phyloP scores from a whole-genome alignment of 1,284 basidiomycete species.

The Naganishia cerealis region DNA sequence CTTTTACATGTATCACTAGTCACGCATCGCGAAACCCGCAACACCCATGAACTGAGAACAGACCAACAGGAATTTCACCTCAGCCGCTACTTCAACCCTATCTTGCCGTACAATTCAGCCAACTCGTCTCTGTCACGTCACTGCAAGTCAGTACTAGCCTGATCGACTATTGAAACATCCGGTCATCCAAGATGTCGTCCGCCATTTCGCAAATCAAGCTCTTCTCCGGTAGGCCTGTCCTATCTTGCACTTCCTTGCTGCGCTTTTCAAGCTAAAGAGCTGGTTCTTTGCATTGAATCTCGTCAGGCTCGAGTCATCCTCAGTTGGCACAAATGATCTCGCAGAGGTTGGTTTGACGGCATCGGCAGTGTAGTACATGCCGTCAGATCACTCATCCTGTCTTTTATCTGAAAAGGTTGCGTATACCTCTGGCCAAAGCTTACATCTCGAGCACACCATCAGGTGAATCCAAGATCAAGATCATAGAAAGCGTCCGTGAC shows the following conservation, averaged over 20 bases:
- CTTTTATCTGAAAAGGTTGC: constrained; percentile 54
- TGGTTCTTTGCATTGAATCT: constrained; percentile 1
- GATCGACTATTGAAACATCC: not conserved
- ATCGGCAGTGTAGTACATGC: constrained; percentile 9
- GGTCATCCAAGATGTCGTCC: constrained; percentile 42
- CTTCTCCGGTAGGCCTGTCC: constrained; percentile 71
- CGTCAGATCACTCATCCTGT: constrained; percentile 35
- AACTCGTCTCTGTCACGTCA: not conserved
- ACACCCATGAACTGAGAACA: constrained; percentile 6
- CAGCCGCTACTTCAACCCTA: constrained; percentile 1
- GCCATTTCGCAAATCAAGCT: constrained; percentile 70
- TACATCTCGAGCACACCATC: constrained; percentile 84
- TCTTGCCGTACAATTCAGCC: constrained; percentile 1
- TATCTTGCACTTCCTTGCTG: not conserved
- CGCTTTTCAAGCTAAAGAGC: constrained; percentile 8
- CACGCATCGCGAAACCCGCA: constrained; percentile 13
- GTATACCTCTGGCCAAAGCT: constrained; percentile 77
- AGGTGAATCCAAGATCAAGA: constrained; percentile 87
- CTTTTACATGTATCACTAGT: constrained; percentile 24
- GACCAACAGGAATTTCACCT: constrained; percentile 9
- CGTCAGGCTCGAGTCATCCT: constrained; percentile 84
- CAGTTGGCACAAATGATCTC: constrained; percentile 93
- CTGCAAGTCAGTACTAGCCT: not conserved
- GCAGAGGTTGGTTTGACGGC: constrained; percentile 65
- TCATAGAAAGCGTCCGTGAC: constrained; percentile 93